Percentiles rank a stretch among this genome's conserved stretches.
These are phyloP conservation scores for Macrolepiota fuliginosa DNA, from an alignment of 768 basidiomycete species.

Conservation along the genomic window DNA sequence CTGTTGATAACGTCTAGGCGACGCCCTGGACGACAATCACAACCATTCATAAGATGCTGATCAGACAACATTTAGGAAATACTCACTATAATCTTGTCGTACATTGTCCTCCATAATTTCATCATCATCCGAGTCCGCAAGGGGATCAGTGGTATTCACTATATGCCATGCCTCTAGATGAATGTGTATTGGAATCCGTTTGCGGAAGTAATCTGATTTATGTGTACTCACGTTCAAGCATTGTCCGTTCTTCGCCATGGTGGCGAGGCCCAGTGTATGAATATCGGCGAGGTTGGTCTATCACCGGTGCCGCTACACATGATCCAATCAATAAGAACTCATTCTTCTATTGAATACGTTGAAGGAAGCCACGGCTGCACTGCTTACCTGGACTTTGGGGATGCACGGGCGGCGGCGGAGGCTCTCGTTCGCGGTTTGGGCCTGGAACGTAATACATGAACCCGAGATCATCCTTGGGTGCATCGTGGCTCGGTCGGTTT, in stretches of 20 bases:
- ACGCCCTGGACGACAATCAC: slow-evolving; percentile 32
- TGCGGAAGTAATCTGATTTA: slow-evolving; percentile 1
- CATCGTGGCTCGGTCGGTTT: slow-evolving; percentile 40
- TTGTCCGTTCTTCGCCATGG: slow-evolving; percentile 31
- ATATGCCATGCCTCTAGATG: slow-evolving; percentile 71
- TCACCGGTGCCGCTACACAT: not conserved
- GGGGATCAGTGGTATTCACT: slow-evolving; percentile 58
- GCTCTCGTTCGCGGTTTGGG: slow-evolving; percentile 6
- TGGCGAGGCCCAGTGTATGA: slow-evolving; percentile 11
- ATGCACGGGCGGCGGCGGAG: slow-evolving; percentile 8
- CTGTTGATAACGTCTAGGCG: slow-evolving; percentile 52
- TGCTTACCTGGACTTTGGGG: slow-evolving; percentile 11
- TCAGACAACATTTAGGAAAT: not conserved
- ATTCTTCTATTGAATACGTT: not conserved
- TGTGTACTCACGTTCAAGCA: slow-evolving; percentile 43
- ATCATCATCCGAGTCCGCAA: slow-evolving; percentile 66
- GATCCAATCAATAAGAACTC: not conserved
- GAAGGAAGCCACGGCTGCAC: not conserved
- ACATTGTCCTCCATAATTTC: slow-evolving; percentile 64
- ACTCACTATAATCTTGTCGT: slow-evolving; percentile 64
- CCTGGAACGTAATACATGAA: slow-evolving; percentile 50
- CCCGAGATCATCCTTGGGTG: slow-evolving; percentile 38
- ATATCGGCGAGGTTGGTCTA: slow-evolving; percentile 3
- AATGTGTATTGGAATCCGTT: slow-evolving; percentile 10
- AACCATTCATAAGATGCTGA: slow-evolving; percentile 10